Evolutionary conservation across 768 basidiomycete genomes (phyloP).

Genomic region (Dacryopinax spathularia): DNA sequence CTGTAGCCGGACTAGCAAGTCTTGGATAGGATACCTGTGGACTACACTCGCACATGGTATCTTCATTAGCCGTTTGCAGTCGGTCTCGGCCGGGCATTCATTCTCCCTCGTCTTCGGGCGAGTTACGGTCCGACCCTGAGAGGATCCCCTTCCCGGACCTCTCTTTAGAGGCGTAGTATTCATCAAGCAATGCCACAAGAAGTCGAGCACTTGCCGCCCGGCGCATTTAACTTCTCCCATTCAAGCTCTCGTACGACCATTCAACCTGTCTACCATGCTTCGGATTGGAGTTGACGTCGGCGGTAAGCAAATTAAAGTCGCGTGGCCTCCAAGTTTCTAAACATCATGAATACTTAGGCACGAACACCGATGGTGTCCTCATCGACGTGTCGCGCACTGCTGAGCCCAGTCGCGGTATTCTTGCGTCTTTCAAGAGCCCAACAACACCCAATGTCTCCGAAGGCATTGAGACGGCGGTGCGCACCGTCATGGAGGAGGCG

Average conservation of each 20-base stretch:
- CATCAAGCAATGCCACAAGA: not conserved
- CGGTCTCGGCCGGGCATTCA: not conserved
- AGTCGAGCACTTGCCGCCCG: too few relatives aligned
- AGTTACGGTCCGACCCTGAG: not conserved
- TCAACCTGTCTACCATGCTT: not conserved
- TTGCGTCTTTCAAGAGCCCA: slow-evolving; percentile 30
- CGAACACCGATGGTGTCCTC: slow-evolving; percentile 32
- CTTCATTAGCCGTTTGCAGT: not conserved
- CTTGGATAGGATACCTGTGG: too few relatives aligned
- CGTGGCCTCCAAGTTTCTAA: not conserved
- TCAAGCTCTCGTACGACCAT: not conserved
- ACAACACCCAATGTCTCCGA: slow-evolving; percentile 45
- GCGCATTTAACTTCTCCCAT: too few relatives aligned
- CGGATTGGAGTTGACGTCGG: not conserved
- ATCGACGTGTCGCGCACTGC: slow-evolving; percentile 21
- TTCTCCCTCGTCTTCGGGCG: not conserved
- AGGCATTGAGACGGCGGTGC: slow-evolving; percentile 43
- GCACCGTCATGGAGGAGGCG: slow-evolving; percentile 30
- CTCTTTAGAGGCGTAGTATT: not conserved
- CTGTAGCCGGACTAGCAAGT: too few relatives aligned
- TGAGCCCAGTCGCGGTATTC: slow-evolving; percentile 14
- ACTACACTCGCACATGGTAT: too few relatives aligned
- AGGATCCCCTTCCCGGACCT: not conserved
- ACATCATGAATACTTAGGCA: slow-evolving; percentile 8
- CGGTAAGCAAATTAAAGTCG: not conserved